phyloP scores from a whole-genome alignment of 164 flowering plant species.

The Tetracentron sinense region DNA sequence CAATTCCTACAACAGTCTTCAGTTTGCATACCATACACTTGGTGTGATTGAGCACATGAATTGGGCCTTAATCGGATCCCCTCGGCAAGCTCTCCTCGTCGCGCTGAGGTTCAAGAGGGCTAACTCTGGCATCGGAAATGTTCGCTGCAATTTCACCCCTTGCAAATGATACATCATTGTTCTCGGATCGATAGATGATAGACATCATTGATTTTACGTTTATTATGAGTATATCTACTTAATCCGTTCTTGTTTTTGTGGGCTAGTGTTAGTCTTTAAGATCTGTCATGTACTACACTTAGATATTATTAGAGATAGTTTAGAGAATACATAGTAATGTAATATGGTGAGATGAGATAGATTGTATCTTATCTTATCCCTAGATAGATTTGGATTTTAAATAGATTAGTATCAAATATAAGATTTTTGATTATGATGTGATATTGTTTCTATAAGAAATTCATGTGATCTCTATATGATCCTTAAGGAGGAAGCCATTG shows the following conservation, averaged over 20 bases:
- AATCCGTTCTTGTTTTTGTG: neutral
- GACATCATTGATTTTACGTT: neutral
- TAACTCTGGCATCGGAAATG: slow-evolving; percentile 52
- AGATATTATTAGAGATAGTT: no score
- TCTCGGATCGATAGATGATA: no score
- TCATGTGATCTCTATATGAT: no score
- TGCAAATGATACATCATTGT: slow-evolving; percentile 48
- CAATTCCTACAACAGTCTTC: slow-evolving; percentile 74
- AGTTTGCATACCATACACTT: slow-evolving; percentile 51
- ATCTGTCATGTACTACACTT: no score
- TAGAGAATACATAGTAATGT: neutral
- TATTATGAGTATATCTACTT: neutral
- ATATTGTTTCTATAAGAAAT: no score
- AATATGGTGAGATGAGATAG: no score
- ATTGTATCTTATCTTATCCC: no score
- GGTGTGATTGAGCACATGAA: slow-evolving; percentile 43
- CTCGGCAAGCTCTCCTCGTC: slow-evolving; percentile 44
- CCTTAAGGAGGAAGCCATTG: no score
- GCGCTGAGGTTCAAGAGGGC: slow-evolving; percentile 77
- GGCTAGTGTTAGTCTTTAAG: neutral
- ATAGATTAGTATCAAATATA: no score
- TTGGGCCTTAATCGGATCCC: slow-evolving; percentile 53
- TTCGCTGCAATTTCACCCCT: slow-evolving; percentile 54
- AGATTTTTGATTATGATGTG: no score
- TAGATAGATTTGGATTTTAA: no score